Base-by-base conservation (phyloP, 139 green algal species). In the Chara braunii region DNA sequence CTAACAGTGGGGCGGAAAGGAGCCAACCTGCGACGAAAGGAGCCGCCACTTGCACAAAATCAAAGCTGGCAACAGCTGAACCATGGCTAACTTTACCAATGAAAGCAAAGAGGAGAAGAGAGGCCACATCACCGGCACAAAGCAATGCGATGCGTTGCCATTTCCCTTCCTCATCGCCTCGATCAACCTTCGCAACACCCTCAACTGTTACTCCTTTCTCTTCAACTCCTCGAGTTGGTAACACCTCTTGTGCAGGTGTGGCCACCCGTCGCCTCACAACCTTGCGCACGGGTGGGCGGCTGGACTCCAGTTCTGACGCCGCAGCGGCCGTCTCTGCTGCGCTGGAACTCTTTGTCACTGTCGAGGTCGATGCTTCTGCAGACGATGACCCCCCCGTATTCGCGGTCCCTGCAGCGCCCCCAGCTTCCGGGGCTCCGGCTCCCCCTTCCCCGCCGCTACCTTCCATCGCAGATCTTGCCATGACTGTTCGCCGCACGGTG, bases 11-110 rank as follows among this genome's bases (percentile, higher is more conserved):
- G 48, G 8, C 9, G 48, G 48, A 8, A 57, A 28, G 48, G 48
- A 57, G 8, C 9, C 48, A 33, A 71, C 62, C 62, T 11, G 54
- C 64, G 5, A 73, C 34, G 52, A 73, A 73, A 2, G 64, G 64
- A 18, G 36, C 24, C 1, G 64, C 64, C 3, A 56, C 68, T 7
- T 71, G 37, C 8, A 73, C 24, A 23, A 69, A 37, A 52, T 72
- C 54, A 32, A 40, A 73, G 43, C 68, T 56, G 2, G 57, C n/a
- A 6, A 55, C 54, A 35, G 31, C 12, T 11, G 55, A 69, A 9
- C 37, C 54, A 29, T 74, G 65, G 2, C 24, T 60, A 24, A 45
- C 34, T 7, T 2, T 42, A n/a, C 65, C 65, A 64, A 72, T 72
- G 26, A n/a, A 43, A 12, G 65, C 29, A 60, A 74, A 74, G 3